phyloP scores from a whole-genome alignment of 2,329 filamentous ascomycete genomes.

The Shiraia bambusicola region DNA sequence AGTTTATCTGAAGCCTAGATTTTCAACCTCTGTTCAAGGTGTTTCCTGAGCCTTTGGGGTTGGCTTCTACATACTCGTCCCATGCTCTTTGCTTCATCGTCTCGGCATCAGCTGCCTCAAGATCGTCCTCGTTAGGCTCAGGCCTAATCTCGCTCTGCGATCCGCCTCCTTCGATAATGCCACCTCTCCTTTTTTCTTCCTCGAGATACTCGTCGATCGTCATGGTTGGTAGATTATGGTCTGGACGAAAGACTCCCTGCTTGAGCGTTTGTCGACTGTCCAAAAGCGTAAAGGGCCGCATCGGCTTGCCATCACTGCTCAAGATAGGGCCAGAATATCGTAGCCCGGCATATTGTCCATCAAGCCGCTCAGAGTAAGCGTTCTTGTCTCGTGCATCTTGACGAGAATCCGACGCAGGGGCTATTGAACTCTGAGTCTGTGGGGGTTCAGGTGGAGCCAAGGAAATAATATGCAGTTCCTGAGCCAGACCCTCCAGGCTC shows the following conservation, averaged over 20 bases:
- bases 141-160: conserved; percentile 68
- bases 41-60: conserved; percentile 81
- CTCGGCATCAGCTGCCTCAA: conserved; percentile 83
- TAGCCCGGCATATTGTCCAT: conserved; percentile 52
- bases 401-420: conserved; percentile 47
- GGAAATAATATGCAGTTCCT: conserved; percentile 80
- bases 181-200: conserved; percentile 80
- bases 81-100: conserved; percentile 91
- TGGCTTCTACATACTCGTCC: conserved; percentile 92
- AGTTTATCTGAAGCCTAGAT: not conserved
- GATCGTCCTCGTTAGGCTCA: conserved; percentile 84
- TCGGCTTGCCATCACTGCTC: conserved; percentile 75
- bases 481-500: conserved; percentile 79
- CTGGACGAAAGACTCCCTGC: conserved; percentile 80
- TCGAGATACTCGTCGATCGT: conserved; percentile 96
- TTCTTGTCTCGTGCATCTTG: conserved; percentile 52
- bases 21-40: conserved; percentile 72
- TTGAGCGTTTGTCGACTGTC: conserved; percentile 73
- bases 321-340: conserved; percentile 69
- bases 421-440: conserved; percentile 39
- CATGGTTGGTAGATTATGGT: conserved; percentile 96
- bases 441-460: conserved; percentile 63
- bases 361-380: conserved; percentile 72
- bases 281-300: conserved; percentile 87
- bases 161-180: conserved; percentile 88